Evolutionary conservation across 1,284 basidiomycete genomes (phyloP).

Genomic region (Porphyrellus sp.): DNA sequence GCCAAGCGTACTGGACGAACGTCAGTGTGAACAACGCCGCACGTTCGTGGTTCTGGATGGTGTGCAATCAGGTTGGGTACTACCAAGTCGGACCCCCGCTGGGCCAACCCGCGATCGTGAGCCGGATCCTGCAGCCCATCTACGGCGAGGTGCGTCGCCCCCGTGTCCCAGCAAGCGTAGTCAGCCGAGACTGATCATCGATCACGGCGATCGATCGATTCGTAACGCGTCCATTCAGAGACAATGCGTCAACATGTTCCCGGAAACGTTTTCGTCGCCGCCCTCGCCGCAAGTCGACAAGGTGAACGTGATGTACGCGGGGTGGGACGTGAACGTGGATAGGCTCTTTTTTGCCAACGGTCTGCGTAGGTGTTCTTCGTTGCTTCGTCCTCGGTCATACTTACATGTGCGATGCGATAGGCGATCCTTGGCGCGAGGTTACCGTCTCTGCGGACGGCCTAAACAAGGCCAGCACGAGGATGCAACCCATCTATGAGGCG

Average conservation of each 20-base stretch:
- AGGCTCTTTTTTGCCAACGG: constrained; percentile 70
- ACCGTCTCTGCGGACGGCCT: constrained; percentile 59
- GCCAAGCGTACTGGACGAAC: constrained; percentile 38
- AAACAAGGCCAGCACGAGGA: constrained; percentile 45
- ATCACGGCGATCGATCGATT: no score
- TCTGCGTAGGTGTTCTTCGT: constrained; percentile 44
- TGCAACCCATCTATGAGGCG: constrained; percentile 53
- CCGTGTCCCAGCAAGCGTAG: no score
- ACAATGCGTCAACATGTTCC: constrained; percentile 62
- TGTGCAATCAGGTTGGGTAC: constrained; percentile 67
- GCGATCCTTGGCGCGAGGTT: constrained; percentile 71
- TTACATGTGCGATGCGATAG: constrained; percentile 34
- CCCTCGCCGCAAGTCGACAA: constrained; percentile 39
- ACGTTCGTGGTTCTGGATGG: constrained; percentile 50
- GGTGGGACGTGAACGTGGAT: constrained; percentile 58
- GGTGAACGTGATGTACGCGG: constrained; percentile 52
- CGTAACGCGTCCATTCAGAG: no score
- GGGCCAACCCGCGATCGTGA: constrained; percentile 51
- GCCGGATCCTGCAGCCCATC: constrained; percentile 54
- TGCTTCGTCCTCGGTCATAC: neutral
- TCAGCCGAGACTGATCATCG: no score
- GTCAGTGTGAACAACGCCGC: constrained; percentile 39
- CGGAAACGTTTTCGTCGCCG: constrained; percentile 47
- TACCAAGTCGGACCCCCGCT: constrained; percentile 60
- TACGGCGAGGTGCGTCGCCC: constrained; percentile 58